Percentiles rank a stretch among this genome's conserved stretches.
These are phyloP conservation scores for Populus ilicifolia DNA, from an alignment of 345 rosid genomes.

Conservation along the genomic window DNA sequence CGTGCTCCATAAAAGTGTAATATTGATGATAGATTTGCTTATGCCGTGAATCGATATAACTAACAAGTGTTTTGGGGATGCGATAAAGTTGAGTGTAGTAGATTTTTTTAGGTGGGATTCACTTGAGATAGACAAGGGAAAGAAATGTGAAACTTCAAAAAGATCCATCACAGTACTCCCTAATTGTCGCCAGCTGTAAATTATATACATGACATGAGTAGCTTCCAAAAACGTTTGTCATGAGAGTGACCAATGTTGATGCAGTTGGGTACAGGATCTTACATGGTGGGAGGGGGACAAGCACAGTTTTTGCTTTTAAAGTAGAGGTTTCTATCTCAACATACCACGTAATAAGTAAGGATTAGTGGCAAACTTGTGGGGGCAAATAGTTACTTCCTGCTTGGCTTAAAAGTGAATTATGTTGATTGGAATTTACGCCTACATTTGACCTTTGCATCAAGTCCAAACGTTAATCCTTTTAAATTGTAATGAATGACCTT, in stretches of 20 bases:
- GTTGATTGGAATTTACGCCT: not conserved
- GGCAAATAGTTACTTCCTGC: not conserved
- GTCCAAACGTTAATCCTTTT: not conserved
- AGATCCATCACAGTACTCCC: no score
- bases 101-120: no score
- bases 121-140: no score
- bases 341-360: not conserved
- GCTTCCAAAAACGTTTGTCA: not conserved
- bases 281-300: constrained; percentile 12
- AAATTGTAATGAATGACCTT: not conserved
- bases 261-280: not conserved
- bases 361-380: constrained; percentile 22
- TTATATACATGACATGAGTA: not conserved
- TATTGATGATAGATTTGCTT: no score
- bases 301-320: constrained; percentile 23
- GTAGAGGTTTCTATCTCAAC: constrained; percentile 8
- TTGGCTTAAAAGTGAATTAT: not conserved
- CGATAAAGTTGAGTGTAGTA: no score
- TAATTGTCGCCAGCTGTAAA: no score
- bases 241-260: constrained; percentile 1
- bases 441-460: not conserved
- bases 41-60: no score
- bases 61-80: no score
- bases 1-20: no score
- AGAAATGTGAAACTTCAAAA: no score